Evolutionary conservation across 1,284 basidiomycete species (phyloP), one percentile per base, ranked within the genome.

Genomic region (Apiotrichum brassicae): DNA sequence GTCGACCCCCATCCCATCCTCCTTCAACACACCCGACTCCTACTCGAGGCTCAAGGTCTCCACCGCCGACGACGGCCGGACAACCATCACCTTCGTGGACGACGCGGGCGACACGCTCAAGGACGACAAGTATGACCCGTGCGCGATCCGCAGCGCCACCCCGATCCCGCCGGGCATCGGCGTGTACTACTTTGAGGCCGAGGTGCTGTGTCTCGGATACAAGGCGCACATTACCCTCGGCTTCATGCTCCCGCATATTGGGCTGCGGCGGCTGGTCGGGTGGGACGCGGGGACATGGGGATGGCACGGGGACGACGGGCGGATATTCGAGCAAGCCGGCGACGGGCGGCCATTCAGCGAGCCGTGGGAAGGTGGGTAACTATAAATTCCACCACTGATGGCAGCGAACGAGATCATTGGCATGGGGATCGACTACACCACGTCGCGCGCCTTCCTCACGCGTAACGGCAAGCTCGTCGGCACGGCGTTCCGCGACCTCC

Each of bases 211-310:
- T n/a, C 18, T 8, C 13, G 51, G 51, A n/a, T 79, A 82, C 62
- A 85, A 86, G 66, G 85, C 84, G 79, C 90, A 86, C 62, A 87
- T 94, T 62, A 86, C 86, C 51, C 79, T 92, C 58, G 88, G 87
- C 77, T 79, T 81, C 60, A 77, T 77, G 23, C 67, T 69, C 14
- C 62, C 66, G 6, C 67, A 80, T 24, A 82, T 84, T 38, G 81
- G 81, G 62, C 72, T 87, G 44, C 79, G 79, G 23, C 82, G 89
- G 46, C 78, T 93, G 30, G 89, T 91, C 14, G 91, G 91, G 4
- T 93, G 88, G 87, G 90, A 93, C 66, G 76, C 77, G 54, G 80
- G 83, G 48, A 90, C 87, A n/a, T 94, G 87, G 84, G 91, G 89
- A 34, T 97, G 90, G 72, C 87, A 93, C 65, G 88, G 86, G n/a